Evolutionary conservation across 2,329 filamentous ascomycete species (phyloP).

Genomic region (Colletotrichum cuscutae): DNA sequence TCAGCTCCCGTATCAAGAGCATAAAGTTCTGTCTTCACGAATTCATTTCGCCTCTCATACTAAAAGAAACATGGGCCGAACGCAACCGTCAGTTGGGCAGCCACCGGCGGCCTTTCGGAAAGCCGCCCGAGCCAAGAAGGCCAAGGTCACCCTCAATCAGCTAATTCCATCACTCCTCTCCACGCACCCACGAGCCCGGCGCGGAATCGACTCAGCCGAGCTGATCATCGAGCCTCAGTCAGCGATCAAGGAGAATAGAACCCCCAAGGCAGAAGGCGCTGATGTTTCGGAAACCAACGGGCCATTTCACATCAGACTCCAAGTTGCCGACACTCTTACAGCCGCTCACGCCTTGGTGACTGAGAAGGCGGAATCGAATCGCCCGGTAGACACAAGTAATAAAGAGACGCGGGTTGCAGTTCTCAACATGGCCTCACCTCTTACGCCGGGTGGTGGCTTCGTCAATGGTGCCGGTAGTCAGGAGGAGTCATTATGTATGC

Average conservation of each 20-base stretch:
- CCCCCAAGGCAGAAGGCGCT: not conserved
- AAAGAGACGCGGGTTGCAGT: conserved; percentile 55
- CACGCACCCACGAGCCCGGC: conserved; percentile 63
- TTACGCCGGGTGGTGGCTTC: conserved; percentile 70
- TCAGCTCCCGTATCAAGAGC: not conserved
- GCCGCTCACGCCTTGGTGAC: conserved; percentile 55
- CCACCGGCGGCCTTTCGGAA: conserved; percentile 32
- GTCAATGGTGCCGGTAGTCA: conserved; percentile 68
- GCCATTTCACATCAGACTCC: conserved; percentile 54
- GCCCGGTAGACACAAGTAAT: not conserved
- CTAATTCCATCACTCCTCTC: conserved; percentile 66
- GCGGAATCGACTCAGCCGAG: conserved; percentile 62
- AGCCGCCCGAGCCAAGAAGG: conserved; percentile 61
- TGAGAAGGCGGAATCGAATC: not conserved
- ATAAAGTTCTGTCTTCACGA: not conserved
- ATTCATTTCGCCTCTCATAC: not conserved
- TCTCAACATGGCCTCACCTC: conserved; percentile 72
- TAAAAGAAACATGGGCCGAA: conserved; percentile 20
- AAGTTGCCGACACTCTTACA: conserved; percentile 62
- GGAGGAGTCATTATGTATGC: conserved; percentile 70
- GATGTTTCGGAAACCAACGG: not conserved
- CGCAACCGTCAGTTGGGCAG: conserved; percentile 30
- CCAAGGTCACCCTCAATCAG: conserved; percentile 67
- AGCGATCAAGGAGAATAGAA: not conserved
- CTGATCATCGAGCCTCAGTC: conserved; percentile 51